Conservation (phyloP, 768 basidiomycete species). For the Steccherinum ochraceum region DNA sequence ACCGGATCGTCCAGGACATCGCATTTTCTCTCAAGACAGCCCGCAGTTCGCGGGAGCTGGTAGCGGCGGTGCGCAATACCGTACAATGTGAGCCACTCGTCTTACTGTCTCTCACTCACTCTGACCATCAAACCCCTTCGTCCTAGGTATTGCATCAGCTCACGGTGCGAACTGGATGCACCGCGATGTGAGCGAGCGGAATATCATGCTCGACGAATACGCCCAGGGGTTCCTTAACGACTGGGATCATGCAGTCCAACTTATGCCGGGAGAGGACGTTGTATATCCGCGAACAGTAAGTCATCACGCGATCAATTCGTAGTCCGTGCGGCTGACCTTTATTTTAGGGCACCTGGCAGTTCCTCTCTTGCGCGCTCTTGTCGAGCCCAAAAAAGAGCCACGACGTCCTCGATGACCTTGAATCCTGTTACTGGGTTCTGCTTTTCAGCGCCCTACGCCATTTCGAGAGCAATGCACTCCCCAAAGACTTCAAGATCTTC, state of each 20-base stretch:
- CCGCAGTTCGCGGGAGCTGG: background rate
- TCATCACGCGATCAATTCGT: background rate
- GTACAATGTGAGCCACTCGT: background rate
- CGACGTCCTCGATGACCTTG: constrained; percentile 10
- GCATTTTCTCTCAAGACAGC: constrained; percentile 2
- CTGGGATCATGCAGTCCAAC: constrained; percentile 4
- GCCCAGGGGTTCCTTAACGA: constrained; percentile 7
- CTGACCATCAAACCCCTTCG: background rate
- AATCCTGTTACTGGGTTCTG: constrained; percentile 11
- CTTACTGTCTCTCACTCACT: background rate
- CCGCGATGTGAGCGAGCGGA: constrained; percentile 8
- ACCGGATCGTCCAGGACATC: constrained; percentile 7
- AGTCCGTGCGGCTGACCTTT: background rate
- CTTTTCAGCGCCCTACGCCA: constrained; percentile 3
- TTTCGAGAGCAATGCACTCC: background rate
- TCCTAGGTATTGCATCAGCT: background rate
- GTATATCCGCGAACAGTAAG: background rate
- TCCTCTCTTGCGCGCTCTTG: constrained; percentile 6
- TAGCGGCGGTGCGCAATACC: constrained; percentile 3
- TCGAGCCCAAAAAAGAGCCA: constrained; percentile 4
- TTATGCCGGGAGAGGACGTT: background rate
- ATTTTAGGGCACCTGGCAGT: constrained; percentile 11
- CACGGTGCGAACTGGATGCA: background rate
- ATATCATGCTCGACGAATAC: constrained; percentile 6
- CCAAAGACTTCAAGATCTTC: background rate